Evolutionary conservation across 495 filamentous ascomycete species (phyloP), one percentile per base, ranked within the genome.

Genomic region (Penicillium ucsense): DNA sequence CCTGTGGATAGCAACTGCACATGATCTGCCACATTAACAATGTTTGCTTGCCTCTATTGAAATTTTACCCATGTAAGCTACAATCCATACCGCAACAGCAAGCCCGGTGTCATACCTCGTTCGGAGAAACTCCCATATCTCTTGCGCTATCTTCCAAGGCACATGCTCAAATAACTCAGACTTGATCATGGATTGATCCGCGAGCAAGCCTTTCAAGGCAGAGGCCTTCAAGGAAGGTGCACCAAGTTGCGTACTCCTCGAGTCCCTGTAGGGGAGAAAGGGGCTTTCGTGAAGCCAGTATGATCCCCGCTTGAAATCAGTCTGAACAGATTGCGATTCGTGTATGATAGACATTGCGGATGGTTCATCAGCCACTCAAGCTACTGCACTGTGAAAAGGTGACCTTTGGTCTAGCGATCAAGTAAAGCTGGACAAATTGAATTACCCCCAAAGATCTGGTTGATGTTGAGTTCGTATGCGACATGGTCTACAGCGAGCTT

Each of bases 21-120:
- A 72, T 56, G n/a, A 74, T 50, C 37, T 66, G 72, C 71, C 71
- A 74, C 63, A 68, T 66, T 28, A 67, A 48, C 8, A 67, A 29
- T 10, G 68, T 71, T 35, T 56, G 54, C 32, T 70, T 72, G 5
- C 59, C 52, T 42, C 70, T 73, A 31, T 8, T 36, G 34, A 31
- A 10, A 3, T 8, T 7, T 37, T 57, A 48, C 56, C 35, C 8
- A 4, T 30, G 9, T 20, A 20, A 20, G 20, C 20, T 20, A 20
- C 20, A 33, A 39, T 12, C 20, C 35, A 29, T 3, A 42, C 6
- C 27, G 4, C 4, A 12, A 6, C 4, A 32, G 11, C 20, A 29
- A 4, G 7, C 6, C 12, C 10, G 2, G 34, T 11, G 9, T 35
- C 3, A 41, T 61, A 70, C 70, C 54, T 61, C 32, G 40, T 47